These are phyloP conservation scores for Drechmeria coniospora DNA, from an alignment of 2,329 filamentous ascomycete genomes.

Conservation along the genomic window DNA sequence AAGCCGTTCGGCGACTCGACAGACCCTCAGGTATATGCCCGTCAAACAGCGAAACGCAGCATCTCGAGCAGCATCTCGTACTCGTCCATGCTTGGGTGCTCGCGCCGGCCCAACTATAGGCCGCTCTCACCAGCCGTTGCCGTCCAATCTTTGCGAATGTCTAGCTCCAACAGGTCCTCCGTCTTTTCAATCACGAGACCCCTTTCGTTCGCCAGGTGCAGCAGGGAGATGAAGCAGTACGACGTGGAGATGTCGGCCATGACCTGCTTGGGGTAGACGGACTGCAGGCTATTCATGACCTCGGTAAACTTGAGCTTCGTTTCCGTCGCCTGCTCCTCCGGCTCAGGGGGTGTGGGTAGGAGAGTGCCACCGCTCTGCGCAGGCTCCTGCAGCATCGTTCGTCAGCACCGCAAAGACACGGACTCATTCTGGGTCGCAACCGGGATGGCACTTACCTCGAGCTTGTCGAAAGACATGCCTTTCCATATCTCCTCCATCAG, in stretches of 20 bases:
- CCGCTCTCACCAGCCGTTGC: slow-evolving; percentile 36
- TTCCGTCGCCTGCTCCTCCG: slow-evolving; percentile 21
- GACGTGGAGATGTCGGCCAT: slow-evolving; percentile 93
- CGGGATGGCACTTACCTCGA: too few species aligned
- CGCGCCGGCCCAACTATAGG: too few species aligned
- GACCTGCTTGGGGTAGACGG: slow-evolving; percentile 69
- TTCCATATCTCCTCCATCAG: slow-evolving; percentile 59
- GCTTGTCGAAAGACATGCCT: slow-evolving; percentile 41
- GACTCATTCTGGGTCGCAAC: too few species aligned
- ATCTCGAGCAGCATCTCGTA: neutral
- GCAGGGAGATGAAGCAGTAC: slow-evolving; percentile 80
- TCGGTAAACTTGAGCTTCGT: slow-evolving; percentile 66
- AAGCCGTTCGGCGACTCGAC: too few species aligned
- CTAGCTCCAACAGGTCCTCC: slow-evolving; percentile 40
- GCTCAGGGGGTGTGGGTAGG: slow-evolving; percentile 14
- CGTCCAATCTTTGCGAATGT: slow-evolving; percentile 46
- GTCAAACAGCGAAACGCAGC: too few species aligned
- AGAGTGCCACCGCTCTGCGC: neutral
- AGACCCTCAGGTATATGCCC: too few species aligned
- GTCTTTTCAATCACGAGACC: slow-evolving; percentile 61
- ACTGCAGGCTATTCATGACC: slow-evolving; percentile 78
- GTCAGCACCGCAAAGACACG: neutral
- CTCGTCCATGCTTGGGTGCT: too few species aligned
- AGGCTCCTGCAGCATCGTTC: slow-evolving; percentile 1
- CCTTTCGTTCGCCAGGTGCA: slow-evolving; percentile 89